Percentiles rank a stretch among this genome's conserved stretches.
Conservation (phyloP, 2,329 filamentous ascomycete species). For the Calonectria pteridis region DNA sequence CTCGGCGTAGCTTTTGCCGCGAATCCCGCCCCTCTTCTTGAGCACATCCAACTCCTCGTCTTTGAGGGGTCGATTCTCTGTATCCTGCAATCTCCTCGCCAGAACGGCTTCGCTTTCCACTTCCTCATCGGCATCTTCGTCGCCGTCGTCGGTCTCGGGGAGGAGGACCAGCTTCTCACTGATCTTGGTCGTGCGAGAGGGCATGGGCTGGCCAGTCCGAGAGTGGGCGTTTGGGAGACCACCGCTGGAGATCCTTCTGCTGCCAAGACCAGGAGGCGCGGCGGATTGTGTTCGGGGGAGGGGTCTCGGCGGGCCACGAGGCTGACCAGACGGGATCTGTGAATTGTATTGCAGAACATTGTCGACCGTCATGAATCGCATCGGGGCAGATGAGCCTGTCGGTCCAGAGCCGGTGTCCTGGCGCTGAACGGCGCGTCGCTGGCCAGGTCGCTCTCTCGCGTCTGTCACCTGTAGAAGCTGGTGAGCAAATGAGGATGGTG, state of each 20-base stretch:
- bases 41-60: slow-evolving; percentile 77
- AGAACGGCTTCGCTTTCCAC: slow-evolving; percentile 58
- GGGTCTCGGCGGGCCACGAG: slow-evolving; percentile 74
- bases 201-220: slow-evolving; percentile 72
- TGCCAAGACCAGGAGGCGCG: slow-evolving; percentile 26
- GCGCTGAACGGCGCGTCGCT: slow-evolving; percentile 49
- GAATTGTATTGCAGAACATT: slow-evolving; percentile 94
- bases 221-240: slow-evolving; percentile 56
- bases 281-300: slow-evolving; percentile 51
- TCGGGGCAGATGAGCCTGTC: slow-evolving; percentile 58
- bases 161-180: slow-evolving; percentile 97
- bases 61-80: slow-evolving; percentile 73
- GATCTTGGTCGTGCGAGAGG: slow-evolving; percentile 90
- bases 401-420: slow-evolving; percentile 48
- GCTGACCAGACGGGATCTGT: slow-evolving; percentile 94
- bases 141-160: slow-evolving; percentile 80
- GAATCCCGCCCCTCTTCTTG: slow-evolving; percentile 70
- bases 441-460: slow-evolving; percentile 51
- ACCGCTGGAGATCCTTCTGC: slow-evolving; percentile 49
- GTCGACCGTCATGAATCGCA: slow-evolving; percentile 89
- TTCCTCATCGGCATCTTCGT: slow-evolving; percentile 69
- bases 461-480: slow-evolving; percentile 52
- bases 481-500: slow-evolving; percentile 32
- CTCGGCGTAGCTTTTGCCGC: slow-evolving; percentile 93
- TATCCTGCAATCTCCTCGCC: slow-evolving; percentile 59